Base-by-base conservation (phyloP, 164 flowering plant species). In the Vitis cinerea region DNA sequence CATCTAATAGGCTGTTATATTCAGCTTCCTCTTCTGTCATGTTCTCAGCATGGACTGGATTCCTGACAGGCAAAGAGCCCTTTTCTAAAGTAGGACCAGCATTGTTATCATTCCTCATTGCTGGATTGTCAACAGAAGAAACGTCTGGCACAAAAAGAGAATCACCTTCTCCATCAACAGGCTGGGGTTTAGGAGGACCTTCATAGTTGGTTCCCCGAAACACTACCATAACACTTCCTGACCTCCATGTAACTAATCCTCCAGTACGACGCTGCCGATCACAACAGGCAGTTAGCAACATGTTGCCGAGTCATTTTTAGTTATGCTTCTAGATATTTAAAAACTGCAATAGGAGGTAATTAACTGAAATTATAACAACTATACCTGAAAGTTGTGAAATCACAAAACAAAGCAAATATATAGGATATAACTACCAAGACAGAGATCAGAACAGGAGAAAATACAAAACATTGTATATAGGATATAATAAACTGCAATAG, bases 171-270 rank as follows among this genome's bases (percentile, higher is more conserved):
- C 59, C 65, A 19, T 31, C 74, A 56, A 65, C 56, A 55, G 80
- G 53, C 50, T 79, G 75, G 48, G 84, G 48, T 69, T 77, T 84
- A 62, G 85, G 71, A 68, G 98, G 94, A 67, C 92, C 88, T 75
- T 81, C 83, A 74, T 91, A 96, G 77, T 87, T 89, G 64, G 61
- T 77, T 63, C 99, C 99, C 23, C 98, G 86, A 70, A 76, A 91
- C 64, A 96, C 98, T 67, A 91, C 89, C 98, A 93, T 91, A 29
- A 93, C 93, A 84, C 98, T 93, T 77, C 99, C 99, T 44, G 99
- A 84, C 71, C 85, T 88, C 97, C 97, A 92, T 80, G 86, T 81
- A 54, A 96, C 88, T 64, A 93, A 80, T 63, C 99, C 99, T 74
- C 95, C 91, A 50, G 95, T 90, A 73, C 99, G 94, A 67, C 93